These are phyloP conservation scores for Lactarius sp. DNA, from an alignment of 768 basidiomycete species.

Conservation along the genomic window DNA sequence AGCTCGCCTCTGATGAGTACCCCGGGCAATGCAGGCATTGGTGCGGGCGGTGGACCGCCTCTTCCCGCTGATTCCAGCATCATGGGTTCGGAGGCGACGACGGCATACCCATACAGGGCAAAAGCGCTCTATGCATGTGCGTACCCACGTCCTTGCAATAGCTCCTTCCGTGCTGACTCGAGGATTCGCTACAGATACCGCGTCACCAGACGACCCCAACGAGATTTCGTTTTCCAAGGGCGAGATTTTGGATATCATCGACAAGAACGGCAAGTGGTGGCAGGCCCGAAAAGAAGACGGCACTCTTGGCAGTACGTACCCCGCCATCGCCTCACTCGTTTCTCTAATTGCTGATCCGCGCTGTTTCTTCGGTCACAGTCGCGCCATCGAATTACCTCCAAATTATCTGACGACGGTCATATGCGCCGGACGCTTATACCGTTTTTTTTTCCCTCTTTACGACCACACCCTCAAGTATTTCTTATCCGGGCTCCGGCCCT, in stretches of 20 bases:
- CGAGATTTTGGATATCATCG: constrained; percentile 86
- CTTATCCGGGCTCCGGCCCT: neutral
- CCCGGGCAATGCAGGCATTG: constrained; percentile 58
- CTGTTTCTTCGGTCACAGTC: constrained; percentile 39
- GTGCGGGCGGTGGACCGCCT: constrained; percentile 41
- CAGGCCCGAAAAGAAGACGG: constrained; percentile 80
- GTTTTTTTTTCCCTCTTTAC: neutral
- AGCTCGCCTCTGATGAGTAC: constrained; percentile 61
- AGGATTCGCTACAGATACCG: constrained; percentile 57
- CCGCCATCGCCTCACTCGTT: constrained; percentile 12
- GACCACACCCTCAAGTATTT: neutral
- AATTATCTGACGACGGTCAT: constrained; percentile 40
- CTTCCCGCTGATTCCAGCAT: constrained; percentile 24
- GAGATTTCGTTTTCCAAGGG: constrained; percentile 94
- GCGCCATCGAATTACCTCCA: constrained; percentile 85
- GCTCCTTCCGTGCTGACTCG: neutral
- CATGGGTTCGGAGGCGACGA: constrained; percentile 32
- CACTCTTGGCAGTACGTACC: constrained; percentile 63
- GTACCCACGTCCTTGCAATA: constrained; percentile 4
- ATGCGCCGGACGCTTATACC: constrained; percentile 18
- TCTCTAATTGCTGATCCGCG: neutral
- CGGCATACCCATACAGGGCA: constrained; percentile 61
- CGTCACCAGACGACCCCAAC: constrained; percentile 92
- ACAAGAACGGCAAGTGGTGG: constrained; percentile 95
- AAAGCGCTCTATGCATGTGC: constrained; percentile 88